Percentiles rank a stretch among this genome's conserved stretches.
Conservation (phyloP, 2,329 filamentous ascomycete genomes). For the Anthostomella pinea region DNA sequence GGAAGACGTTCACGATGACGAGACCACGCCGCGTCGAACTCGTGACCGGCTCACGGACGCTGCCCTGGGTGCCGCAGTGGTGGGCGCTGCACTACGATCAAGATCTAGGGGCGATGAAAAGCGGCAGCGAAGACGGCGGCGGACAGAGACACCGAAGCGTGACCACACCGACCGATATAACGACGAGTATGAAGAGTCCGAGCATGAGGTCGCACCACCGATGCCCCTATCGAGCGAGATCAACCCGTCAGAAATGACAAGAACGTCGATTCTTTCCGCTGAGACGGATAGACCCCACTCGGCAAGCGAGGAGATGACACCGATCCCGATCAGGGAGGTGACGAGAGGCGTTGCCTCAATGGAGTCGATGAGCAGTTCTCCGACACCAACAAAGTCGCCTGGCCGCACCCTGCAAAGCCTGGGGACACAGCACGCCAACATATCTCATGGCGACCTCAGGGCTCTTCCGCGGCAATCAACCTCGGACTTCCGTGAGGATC, state of each 20-base stretch:
- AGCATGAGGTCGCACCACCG: constrained; percentile 63
- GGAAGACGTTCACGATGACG: constrained; percentile 41
- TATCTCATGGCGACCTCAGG: constrained; percentile 58
- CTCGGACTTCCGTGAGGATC: constrained; percentile 41
- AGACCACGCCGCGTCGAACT: constrained; percentile 44
- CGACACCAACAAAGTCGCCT: constrained; percentile 57
- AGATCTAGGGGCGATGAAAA: constrained; percentile 45
- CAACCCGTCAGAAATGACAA: constrained; percentile 80
- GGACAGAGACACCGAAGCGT: constrained; percentile 50
- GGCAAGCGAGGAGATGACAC: constrained; percentile 59
- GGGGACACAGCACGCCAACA: constrained; percentile 64
- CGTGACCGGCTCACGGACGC: constrained; percentile 37
- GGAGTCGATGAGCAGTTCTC: constrained; percentile 50
- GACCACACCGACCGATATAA: constrained; percentile 43
- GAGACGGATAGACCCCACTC: constrained; percentile 72
- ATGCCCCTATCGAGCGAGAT: constrained; percentile 89
- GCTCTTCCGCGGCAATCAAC: constrained; percentile 49
- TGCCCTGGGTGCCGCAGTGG: constrained; percentile 44
- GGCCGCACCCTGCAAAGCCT: constrained; percentile 55
- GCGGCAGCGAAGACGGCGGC: constrained; percentile 50
- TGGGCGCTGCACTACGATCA: constrained; percentile 38
- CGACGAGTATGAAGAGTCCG: constrained; percentile 50
- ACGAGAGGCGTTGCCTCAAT: constrained; percentile 59
- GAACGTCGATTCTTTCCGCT: constrained; percentile 82
- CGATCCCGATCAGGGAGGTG: constrained; percentile 63